These are phyloP conservation scores for Nakazawaea pomicola DNA, from an alignment of 805 yeast species.

Conservation along the genomic window DNA sequence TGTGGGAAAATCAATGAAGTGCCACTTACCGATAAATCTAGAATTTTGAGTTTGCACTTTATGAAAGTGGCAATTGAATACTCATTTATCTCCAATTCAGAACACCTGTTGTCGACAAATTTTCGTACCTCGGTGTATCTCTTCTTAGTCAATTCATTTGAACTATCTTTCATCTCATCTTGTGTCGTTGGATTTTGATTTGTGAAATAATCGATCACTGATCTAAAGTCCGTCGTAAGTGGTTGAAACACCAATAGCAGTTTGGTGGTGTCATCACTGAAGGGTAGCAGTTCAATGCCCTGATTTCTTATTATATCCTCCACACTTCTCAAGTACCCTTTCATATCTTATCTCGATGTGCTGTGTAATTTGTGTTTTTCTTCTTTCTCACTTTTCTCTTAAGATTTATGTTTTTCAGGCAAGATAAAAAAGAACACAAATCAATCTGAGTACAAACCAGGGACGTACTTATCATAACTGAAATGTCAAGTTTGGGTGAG, in stretches of 20 bases:
- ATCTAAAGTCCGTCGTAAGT: background rate
- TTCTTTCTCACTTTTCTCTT: background rate
- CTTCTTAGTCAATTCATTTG: too few species aligned
- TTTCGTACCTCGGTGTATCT: conserved; percentile 1
- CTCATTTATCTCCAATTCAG: background rate
- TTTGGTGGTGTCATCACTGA: background rate
- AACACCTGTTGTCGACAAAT: conserved; percentile 4
- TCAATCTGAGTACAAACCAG: too few species aligned
- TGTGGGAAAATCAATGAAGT: background rate
- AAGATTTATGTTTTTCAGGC: too few species aligned
- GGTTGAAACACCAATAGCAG: conserved; percentile 8
- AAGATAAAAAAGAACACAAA: background rate
- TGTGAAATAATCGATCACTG: background rate
- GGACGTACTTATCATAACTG: background rate
- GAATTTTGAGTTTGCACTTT: background rate
- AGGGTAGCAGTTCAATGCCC: background rate
- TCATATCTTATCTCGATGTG: background rate
- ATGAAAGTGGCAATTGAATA: background rate
- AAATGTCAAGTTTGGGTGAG: conserved; percentile 1
- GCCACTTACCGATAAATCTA: conserved; percentile 2
- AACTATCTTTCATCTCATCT: too few species aligned
- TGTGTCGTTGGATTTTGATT: background rate
- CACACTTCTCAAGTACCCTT: background rate
- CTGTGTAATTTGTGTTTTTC: background rate
- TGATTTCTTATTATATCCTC: background rate